Base-by-base conservation (phyloP, 1,139 yeast genomes). In the Candida labiduridarum region DNA sequence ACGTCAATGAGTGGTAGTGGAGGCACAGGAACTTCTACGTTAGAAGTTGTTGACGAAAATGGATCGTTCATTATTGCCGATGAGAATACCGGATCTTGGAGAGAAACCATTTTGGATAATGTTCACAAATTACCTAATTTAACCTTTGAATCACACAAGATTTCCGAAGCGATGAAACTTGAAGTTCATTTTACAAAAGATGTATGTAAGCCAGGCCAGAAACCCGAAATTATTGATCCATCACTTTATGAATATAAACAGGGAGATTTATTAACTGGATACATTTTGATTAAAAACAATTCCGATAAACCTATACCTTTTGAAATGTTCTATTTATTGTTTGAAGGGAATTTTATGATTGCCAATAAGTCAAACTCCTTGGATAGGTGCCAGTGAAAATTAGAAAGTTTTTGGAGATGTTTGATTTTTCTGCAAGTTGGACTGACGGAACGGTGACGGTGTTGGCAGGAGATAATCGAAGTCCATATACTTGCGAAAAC, bases 201-300 rank as follows among this genome's bases (percentile, higher is more conserved):
- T n/a, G 62, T 72, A 14, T 70, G 77, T 22, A 61, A 64, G 47
- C 29, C 59, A 2, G 69, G 71, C 5, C 60, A 59, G 41, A 51
- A 46, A 1, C 76, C 76, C 1, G 65, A 59, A 44, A 53, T 61
- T 14, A 65, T 75, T 11, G 74, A 74, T 47, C 73, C 76, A 2
- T 63, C 66, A 49, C 52, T 61, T 25, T 64, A 57, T 55, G 79
- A 75, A 51, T 76, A 70, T 55, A 68, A 67, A 41, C 76, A 70
- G 51, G 80, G 80, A 9, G 79, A 75, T 55, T 66, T 56, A 27
- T 60, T 76, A 27, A 69, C 75, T 55, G 80, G 80, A 1, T 71
- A 66, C 53, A 62, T 72, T 5, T 49, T 58, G 9, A 66, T 76
- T 9, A 54, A 59, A 29, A 74, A 73, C 56, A 57, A 54, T 4